These are phyloP conservation scores for Parathielavia hyrcaniae DNA, from an alignment of 495 filamentous ascomycete genomes.

Conservation along the genomic window DNA sequence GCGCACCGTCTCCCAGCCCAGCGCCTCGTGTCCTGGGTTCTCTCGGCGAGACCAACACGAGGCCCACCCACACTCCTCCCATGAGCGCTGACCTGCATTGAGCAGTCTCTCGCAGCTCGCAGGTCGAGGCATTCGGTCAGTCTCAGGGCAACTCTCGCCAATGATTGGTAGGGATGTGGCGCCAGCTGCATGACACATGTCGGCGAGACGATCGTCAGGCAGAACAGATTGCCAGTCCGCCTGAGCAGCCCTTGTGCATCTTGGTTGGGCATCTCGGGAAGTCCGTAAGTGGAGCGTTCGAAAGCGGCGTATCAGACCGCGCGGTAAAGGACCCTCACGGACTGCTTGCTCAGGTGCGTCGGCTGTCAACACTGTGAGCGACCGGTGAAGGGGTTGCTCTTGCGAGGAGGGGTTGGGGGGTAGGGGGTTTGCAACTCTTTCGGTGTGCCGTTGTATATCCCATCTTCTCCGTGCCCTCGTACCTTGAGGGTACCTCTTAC, in stretches of 20 bases:
- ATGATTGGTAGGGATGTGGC: neutral
- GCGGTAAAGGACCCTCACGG: neutral
- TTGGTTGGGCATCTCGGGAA: neutral
- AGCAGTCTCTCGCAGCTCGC: slow-evolving; percentile 1
- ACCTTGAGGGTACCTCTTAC: too few species aligned
- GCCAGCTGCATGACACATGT: neutral
- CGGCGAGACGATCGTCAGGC: neutral
- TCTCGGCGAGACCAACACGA: slow-evolving; percentile 8
- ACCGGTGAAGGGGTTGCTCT: neutral
- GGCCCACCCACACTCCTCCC: slow-evolving; percentile 7
- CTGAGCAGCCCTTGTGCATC: neutral
- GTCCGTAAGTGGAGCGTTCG: neutral
- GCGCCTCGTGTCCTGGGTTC: slow-evolving; percentile 5
- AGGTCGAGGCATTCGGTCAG: slow-evolving; percentile 6
- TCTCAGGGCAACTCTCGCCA: neutral
- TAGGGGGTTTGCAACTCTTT: too few species aligned
- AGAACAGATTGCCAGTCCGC: neutral
- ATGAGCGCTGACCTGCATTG: slow-evolving; percentile 3
- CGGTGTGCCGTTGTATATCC: too few species aligned
- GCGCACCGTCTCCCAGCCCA: slow-evolving; percentile 1
- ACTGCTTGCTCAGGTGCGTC: neutral
- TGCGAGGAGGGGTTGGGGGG: neutral
- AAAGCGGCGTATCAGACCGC: neutral
- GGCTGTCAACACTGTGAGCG: neutral
- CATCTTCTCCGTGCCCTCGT: too few species aligned